These are phyloP conservation scores for Fusarium acutatum DNA, from an alignment of 2,329 filamentous ascomycete genomes.

Conservation along the genomic window DNA sequence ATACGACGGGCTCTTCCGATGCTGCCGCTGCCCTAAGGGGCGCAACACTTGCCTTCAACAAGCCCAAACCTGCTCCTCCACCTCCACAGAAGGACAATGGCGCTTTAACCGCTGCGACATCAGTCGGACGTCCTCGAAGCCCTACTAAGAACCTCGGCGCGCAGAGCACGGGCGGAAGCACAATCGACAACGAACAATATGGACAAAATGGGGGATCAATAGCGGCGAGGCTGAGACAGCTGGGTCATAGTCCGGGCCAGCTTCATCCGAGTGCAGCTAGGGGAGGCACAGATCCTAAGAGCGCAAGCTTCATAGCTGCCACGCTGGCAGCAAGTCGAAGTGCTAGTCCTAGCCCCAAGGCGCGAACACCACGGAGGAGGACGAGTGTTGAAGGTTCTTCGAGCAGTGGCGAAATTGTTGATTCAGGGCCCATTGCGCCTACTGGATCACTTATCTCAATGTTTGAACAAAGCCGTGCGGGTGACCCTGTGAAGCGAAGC, in stretches of 20 bases:
- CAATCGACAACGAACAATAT: slow-evolving; percentile 33
- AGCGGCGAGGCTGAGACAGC: slow-evolving; percentile 39
- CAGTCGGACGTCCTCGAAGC: slow-evolving; percentile 46
- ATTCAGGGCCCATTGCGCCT: slow-evolving; percentile 67
- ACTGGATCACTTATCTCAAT: slow-evolving; percentile 72
- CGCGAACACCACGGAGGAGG: slow-evolving; percentile 40
- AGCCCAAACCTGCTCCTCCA: slow-evolving; percentile 43
- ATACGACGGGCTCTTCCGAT: slow-evolving; percentile 44
- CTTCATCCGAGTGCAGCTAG: slow-evolving; percentile 23
- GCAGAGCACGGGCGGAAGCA: slow-evolving; percentile 52
- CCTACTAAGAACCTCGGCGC: slow-evolving; percentile 42
- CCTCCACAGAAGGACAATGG: slow-evolving; percentile 46
- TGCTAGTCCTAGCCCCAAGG: slow-evolving; percentile 50
- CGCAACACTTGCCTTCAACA: slow-evolving; percentile 64
- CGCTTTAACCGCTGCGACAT: slow-evolving; percentile 56
- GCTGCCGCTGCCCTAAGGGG: slow-evolving; percentile 61
- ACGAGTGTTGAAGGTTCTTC: slow-evolving; percentile 44
- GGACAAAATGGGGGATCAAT: slow-evolving; percentile 30
- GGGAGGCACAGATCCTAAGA: slow-evolving; percentile 52
- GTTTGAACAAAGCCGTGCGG: slow-evolving; percentile 65
- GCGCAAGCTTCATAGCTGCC: slow-evolving; percentile 64
- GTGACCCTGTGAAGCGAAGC: slow-evolving; percentile 49
- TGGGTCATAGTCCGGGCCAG: slow-evolving; percentile 32
- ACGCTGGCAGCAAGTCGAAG: slow-evolving; percentile 66
- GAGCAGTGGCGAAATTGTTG: slow-evolving; percentile 42